These are phyloP conservation scores for Trichaptum fuscoviolaceum DNA, from an alignment of 768 basidiomycete species.

Conservation along the genomic window DNA sequence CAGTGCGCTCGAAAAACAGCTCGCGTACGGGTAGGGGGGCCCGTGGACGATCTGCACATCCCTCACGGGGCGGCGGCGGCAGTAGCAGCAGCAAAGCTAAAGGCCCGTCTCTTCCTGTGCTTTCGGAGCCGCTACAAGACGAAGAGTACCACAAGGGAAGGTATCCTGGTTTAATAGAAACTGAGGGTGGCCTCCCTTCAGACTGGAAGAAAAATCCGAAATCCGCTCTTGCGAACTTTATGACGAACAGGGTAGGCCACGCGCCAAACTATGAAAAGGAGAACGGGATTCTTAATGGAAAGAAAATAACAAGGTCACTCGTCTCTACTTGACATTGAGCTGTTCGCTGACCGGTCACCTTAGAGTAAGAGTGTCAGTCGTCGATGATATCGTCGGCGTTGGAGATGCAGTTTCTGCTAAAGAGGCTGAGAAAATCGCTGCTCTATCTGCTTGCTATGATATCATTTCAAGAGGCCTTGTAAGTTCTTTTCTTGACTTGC, in stretches of 20 bases:
- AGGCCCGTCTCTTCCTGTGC: conserved; percentile 13
- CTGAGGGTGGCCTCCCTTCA: background rate
- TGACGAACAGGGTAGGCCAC: conserved; percentile 17
- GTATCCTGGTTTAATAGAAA: background rate
- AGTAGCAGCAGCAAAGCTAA: conserved; percentile 9
- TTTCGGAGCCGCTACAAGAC: conserved; percentile 24
- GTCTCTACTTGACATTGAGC: conserved; percentile 25
- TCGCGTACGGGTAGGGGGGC: background rate
- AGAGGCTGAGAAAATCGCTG: conserved; percentile 70
- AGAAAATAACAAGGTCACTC: conserved; percentile 42
- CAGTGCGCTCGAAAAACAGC: background rate
- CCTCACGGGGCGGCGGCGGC: conserved; percentile 6
- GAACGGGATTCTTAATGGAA: conserved; percentile 25
- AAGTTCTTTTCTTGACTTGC: conserved; percentile 27
- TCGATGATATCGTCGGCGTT: conserved; percentile 42
- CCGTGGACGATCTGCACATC: background rate
- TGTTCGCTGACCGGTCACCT: conserved; percentile 12
- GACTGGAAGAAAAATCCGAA: conserved; percentile 43
- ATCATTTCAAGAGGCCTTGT: conserved; percentile 60
- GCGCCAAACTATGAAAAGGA: conserved; percentile 24
- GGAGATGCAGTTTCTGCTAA: conserved; percentile 58
- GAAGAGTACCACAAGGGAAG: conserved; percentile 21
- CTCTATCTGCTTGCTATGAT: conserved; percentile 69
- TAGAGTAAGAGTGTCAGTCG: conserved; percentile 23
- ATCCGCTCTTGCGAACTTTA: conserved; percentile 43